Evolutionary conservation across 805 yeast genomes (phyloP), one percentile per base, ranked within the genome.

Genomic region (Myxozyma lipomycoides): DNA sequence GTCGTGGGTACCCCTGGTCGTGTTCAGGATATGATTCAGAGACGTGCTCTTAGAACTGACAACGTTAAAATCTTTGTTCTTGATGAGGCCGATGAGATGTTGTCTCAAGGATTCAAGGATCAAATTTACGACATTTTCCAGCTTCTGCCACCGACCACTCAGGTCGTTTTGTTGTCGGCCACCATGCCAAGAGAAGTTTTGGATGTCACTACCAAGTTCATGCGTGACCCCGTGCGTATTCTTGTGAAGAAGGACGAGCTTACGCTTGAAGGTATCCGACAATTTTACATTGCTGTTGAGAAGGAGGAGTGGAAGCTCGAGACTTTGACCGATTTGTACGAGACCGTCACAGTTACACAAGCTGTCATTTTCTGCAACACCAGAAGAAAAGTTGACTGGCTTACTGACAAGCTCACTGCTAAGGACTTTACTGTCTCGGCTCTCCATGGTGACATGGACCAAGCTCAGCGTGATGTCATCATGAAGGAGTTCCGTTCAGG

Each of bases 361-460:
- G 95, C 97, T 44, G 98, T 93, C 57, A 93, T 93, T 48, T 93
- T 93, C 78, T 93, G 98, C 75, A 93, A 93, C 77, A 90, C 98
- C 60, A 86, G 91, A 73, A 78, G 84, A 70, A 91, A 91, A 78
- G 98, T 91, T 60, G 95, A 88, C 71, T 86, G 85, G 83, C 78
- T 93, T 51, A 77, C 95, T 48, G 84, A 80, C 49, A 83, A 86
- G 69, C 81, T 91, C 78, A 79, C 78, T 48, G 81, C 77, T 58
- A 79, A 84, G 51, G 84, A 86, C 70, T 93, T 91, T 77, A 86
- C 96, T 34, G 96, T 93, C 46, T 86, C 86, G 43, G 82, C 97
- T 43, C 93, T 93, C 85, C 98, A 93, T 73, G 95, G 96, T 41
- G 98, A 93, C 67, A 83, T 93, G 86, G 82, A 86, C 64, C 98